These are phyloP conservation scores for Noccaea bulbosa DNA, from an alignment of 345 rosid genomes.

Conservation along the genomic window DNA sequence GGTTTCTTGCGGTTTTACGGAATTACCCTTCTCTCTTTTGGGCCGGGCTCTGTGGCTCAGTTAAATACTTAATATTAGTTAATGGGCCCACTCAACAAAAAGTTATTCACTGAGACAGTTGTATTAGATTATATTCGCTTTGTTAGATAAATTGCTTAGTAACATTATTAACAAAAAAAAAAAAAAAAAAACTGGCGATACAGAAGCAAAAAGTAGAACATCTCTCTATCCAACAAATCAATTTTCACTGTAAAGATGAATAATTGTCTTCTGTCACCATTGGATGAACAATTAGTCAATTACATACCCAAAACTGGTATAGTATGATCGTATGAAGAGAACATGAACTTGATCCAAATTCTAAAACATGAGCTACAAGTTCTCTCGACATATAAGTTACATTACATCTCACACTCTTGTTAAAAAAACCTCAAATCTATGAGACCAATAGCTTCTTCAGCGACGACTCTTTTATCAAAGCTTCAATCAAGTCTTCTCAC, in stretches of 20 bases:
- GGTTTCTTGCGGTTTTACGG: not conserved
- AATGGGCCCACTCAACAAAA: not conserved
- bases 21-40: not conserved
- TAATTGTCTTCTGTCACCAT: not conserved
- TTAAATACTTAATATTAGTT: not conserved
- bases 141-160: too few species aligned
- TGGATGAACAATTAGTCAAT: not conserved
- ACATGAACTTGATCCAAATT: not conserved
- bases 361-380: not conserved
- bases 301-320: not conserved
- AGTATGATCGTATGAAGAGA: not conserved
- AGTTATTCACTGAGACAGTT: too few species aligned
- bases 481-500: constrained; percentile 46
- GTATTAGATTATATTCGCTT: too few species aligned
- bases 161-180: too few species aligned
- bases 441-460: constrained; percentile 1
- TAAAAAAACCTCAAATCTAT: not conserved
- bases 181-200: too few species aligned
- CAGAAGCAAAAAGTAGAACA: too few species aligned
- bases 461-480: not conserved
- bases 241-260: not conserved
- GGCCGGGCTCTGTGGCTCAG: not conserved
- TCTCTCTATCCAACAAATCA: not conserved
- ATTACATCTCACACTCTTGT: constrained; percentile 3
- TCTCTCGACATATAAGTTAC: not conserved